Percentiles rank a stretch among this genome's conserved stretches.
phyloP scores from a whole-genome alignment of 805 yeast species.

The baker's yeast (Saccharomyces cerevisiae) region DNA sequence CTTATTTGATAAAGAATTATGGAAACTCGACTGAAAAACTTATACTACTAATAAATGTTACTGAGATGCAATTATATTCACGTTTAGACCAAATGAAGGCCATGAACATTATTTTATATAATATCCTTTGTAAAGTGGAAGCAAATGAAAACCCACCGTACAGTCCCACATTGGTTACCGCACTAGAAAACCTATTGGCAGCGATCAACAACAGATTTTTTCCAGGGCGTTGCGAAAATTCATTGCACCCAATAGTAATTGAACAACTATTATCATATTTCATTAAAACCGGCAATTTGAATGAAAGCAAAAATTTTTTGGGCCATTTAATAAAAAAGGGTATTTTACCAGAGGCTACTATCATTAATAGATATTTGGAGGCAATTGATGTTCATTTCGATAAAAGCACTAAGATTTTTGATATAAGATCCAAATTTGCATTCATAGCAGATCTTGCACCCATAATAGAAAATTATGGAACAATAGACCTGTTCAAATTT shows the following conservation, averaged over 20 bases:
- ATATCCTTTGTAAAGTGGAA: conserved; percentile 6
- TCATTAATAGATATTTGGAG: conserved; percentile 11
- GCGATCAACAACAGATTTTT: conserved; percentile 12
- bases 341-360: conserved; percentile 8
- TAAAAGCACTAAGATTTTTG: not conserved
- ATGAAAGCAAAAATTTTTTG: conserved; percentile 12
- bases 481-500: conserved; percentile 7
- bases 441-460: conserved; percentile 17
- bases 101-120: conserved; percentile 13
- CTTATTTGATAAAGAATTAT: conserved; percentile 19
- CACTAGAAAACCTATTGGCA: conserved; percentile 6
- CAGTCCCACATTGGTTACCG: conserved; percentile 1
- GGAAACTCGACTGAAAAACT: conserved; percentile 10
- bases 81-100: conserved; percentile 16
- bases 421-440: conserved; percentile 8
- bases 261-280: conserved; percentile 11
- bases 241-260: conserved; percentile 9
- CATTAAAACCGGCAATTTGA: conserved; percentile 7
- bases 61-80: conserved; percentile 11
- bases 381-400: conserved; percentile 4
- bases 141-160: conserved; percentile 1
- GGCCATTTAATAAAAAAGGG: conserved; percentile 8
- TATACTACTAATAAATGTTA: conserved; percentile 11
- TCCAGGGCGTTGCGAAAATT: conserved; percentile 3
- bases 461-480: conserved; percentile 11